These are phyloP conservation scores for Scutellaria barbata DNA, from an alignment of 257 asterid species.

Conservation along the genomic window DNA sequence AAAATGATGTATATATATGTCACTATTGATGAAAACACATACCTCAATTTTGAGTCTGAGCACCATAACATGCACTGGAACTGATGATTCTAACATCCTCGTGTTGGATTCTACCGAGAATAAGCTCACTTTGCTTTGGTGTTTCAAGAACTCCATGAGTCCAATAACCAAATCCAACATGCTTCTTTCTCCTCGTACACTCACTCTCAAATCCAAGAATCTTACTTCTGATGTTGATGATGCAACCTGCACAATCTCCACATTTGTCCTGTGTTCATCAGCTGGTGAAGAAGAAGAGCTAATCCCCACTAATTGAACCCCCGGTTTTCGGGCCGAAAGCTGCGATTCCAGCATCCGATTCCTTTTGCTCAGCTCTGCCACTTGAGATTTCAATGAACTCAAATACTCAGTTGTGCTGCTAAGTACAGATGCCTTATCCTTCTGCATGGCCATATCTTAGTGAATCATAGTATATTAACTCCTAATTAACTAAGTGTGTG, in stretches of 20 bases:
- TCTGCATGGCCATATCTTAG: slow-evolving; percentile 41
- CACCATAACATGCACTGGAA: slow-evolving; percentile 39
- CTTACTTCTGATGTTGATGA: slow-evolving; percentile 54
- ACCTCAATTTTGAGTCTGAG: slow-evolving; percentile 69
- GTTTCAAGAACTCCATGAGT: slow-evolving; percentile 59
- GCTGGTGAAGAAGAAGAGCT: slow-evolving; percentile 27
- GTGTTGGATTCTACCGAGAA: slow-evolving; percentile 60
- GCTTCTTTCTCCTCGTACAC: slow-evolving; percentile 46
- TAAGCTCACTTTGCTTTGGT: slow-evolving; percentile 41
- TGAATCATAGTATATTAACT: background rate
- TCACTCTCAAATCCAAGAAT: slow-evolving; percentile 64
- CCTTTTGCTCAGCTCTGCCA: slow-evolving; percentile 53
- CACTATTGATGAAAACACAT: background rate
- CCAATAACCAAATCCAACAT: slow-evolving; percentile 52
- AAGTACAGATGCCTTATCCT: slow-evolving; percentile 83
- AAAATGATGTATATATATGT: no score
- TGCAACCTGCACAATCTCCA: slow-evolving; percentile 44
- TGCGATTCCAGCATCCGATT: slow-evolving; percentile 55
- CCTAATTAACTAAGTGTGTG: no score
- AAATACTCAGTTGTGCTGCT: slow-evolving; percentile 60
- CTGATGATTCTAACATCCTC: slow-evolving; percentile 46
- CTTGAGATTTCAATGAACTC: slow-evolving; percentile 58
- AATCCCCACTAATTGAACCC: background rate
- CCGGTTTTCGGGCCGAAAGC: slow-evolving; percentile 19
- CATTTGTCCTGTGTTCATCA: slow-evolving; percentile 37